Evolutionary conservation across 176 grass and related monocot species (phyloP).

Genomic region (Zoysia japonica): DNA sequence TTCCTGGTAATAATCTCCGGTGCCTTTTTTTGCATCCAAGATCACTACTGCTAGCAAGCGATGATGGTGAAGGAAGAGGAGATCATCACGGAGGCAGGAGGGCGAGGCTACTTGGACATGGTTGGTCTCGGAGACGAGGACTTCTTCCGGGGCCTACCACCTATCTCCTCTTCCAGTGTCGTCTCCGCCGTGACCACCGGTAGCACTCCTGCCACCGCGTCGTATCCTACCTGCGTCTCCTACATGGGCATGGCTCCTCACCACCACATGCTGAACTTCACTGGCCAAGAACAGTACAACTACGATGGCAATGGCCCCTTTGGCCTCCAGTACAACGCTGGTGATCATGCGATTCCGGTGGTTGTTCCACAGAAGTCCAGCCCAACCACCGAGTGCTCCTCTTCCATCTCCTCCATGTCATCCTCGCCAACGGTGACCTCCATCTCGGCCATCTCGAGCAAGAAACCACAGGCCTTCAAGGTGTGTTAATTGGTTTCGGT

Average conservation of each 20-base stretch:
- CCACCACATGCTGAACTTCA: constrained; percentile 46
- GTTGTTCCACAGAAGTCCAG: constrained; percentile 44
- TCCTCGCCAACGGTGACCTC: constrained; percentile 47
- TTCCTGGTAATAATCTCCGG: constrained; percentile 18
- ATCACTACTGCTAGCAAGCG: neutral
- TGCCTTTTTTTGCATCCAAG: constrained; percentile 16
- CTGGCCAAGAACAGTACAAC: constrained; percentile 28
- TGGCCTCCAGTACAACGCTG: constrained; percentile 36
- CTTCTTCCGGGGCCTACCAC: constrained; percentile 42
- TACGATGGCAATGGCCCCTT: constrained; percentile 8
- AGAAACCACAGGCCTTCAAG: constrained; percentile 43
- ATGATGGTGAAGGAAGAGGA: constrained; percentile 55
- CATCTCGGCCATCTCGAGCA: constrained; percentile 28
- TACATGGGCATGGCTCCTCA: constrained; percentile 13
- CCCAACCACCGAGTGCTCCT: constrained; percentile 51
- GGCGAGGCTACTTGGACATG: constrained; percentile 47
- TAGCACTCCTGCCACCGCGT: neutral
- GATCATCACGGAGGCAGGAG: constrained; percentile 34
- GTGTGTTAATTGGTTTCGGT: neutral
- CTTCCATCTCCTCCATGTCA: constrained; percentile 52
- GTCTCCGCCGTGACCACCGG: constrained; percentile 10
- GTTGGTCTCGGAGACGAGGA: constrained; percentile 42
- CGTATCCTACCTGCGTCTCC: constrained; percentile 29
- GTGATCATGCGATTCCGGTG: constrained; percentile 17
- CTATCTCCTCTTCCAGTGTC: constrained; percentile 40